phyloP scores from a whole-genome alignment of 306 rosid genomes.

The Quercus mongolica region DNA sequence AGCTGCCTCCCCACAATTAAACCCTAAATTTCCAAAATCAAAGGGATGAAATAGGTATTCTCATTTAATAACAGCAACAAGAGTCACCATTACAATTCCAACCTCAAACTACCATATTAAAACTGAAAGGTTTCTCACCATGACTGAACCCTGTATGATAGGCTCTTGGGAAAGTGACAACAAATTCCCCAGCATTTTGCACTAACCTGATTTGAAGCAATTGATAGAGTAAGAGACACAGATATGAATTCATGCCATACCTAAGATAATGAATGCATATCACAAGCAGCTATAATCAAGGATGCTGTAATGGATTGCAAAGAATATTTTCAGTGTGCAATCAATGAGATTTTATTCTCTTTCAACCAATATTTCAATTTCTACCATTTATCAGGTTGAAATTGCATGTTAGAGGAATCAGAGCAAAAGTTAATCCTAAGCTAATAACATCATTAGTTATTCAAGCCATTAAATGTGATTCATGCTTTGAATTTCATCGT shows the following conservation, averaged over 20 bases:
- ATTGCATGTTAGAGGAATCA: constrained; percentile 4
- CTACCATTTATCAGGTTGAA: constrained; percentile 8
- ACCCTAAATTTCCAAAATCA: constrained; percentile 52
- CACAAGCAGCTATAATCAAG: not conserved
- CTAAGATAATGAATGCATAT: not conserved
- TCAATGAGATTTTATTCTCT: not conserved
- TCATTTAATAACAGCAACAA: constrained; percentile 11
- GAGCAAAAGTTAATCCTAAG: constrained; percentile 11
- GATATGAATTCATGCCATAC: constrained; percentile 6
- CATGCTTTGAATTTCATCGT: constrained; percentile 4
- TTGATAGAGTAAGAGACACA: constrained; percentile 28
- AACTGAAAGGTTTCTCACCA: constrained; percentile 55
- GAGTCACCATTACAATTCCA: not conserved
- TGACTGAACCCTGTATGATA: constrained; percentile 99
- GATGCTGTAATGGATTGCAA: constrained; percentile 8
- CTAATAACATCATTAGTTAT: constrained; percentile 13
- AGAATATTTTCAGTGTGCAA: constrained; percentile 12
- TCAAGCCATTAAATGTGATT: constrained; percentile 5
- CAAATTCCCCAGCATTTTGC: constrained; percentile 98
- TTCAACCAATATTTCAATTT: constrained; percentile 8
- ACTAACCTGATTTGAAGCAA: constrained; percentile 70
- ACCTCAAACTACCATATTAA: constrained; percentile 2
- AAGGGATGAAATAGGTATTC: constrained; percentile 26
- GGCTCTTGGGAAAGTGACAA: constrained; percentile 99
- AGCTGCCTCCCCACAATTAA: constrained; percentile 97